Conservation (phyloP, 805 yeast genomes). For the Wickerhamomyces alni region DNA sequence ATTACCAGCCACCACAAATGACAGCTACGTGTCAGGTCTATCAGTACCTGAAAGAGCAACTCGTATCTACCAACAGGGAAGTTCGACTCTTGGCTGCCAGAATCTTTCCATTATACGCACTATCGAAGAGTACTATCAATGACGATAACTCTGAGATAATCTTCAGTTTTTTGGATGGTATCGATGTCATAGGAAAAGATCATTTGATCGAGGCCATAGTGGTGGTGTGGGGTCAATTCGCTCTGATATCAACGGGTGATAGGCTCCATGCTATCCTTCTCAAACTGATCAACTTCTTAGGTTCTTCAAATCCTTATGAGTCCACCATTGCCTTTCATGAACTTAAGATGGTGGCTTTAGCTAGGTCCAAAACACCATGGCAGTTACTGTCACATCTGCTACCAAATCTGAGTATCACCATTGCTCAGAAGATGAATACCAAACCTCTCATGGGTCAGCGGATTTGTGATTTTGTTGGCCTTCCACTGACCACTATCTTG, state of each 20-base stretch:
- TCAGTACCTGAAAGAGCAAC: slow-evolving; percentile 33
- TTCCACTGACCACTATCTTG: slow-evolving; percentile 56
- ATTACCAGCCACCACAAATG: slow-evolving; percentile 44
- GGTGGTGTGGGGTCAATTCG: slow-evolving; percentile 59
- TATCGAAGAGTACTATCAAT: slow-evolving; percentile 32
- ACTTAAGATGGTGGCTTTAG: slow-evolving; percentile 50
- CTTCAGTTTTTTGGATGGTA: slow-evolving; percentile 34
- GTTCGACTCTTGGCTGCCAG: slow-evolving; percentile 48
- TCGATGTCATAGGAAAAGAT: slow-evolving; percentile 30
- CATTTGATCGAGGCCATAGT: slow-evolving; percentile 55
- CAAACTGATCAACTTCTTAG: slow-evolving; percentile 59
- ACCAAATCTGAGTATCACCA: slow-evolving; percentile 59
- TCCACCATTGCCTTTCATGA: slow-evolving; percentile 65
- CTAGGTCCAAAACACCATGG: slow-evolving; percentile 63
- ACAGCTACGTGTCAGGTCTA: slow-evolving; percentile 26
- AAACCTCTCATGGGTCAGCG: slow-evolving; percentile 50
- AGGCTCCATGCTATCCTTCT: slow-evolving; percentile 59
- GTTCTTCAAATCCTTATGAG: slow-evolving; percentile 58
- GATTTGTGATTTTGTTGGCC: slow-evolving; percentile 60
- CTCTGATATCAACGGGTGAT: slow-evolving; percentile 59
- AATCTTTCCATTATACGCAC: slow-evolving; percentile 45
- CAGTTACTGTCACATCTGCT: slow-evolving; percentile 74
- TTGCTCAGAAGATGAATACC: slow-evolving; percentile 47
- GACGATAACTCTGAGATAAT: slow-evolving; percentile 41
- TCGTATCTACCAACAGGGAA: slow-evolving; percentile 43